These are phyloP conservation scores for Tuber brumale DNA, from an alignment of 495 filamentous ascomycete genomes.

Conservation along the genomic window DNA sequence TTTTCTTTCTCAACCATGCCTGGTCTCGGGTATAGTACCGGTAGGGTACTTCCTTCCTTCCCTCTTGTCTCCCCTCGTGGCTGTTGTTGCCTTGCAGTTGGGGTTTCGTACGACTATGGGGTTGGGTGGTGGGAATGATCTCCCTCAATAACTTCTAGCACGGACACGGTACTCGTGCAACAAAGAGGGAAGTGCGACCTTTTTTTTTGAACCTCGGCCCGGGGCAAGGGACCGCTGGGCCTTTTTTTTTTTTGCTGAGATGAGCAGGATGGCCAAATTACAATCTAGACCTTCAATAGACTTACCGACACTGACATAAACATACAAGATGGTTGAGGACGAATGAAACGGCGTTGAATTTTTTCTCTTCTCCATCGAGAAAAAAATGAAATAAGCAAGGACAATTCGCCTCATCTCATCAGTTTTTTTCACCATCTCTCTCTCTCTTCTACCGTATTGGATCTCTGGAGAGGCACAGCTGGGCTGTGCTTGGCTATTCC, in stretches of 20 bases:
- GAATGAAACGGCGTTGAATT: neutral
- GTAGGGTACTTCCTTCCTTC: neutral
- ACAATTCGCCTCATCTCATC: constrained; percentile 5
- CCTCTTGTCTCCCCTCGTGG: neutral
- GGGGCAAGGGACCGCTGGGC: neutral
- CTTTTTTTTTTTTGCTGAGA: neutral
- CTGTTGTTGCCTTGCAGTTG: neutral
- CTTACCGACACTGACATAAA: neutral
- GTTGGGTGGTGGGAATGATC: neutral
- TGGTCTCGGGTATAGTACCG: neutral
- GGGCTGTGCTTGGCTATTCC: neutral
- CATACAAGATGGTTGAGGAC: neutral
- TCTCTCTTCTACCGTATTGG: neutral
- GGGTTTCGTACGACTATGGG: neutral
- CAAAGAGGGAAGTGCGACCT: neutral
- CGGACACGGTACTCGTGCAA: neutral
- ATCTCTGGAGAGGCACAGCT: neutral
- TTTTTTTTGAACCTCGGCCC: neutral
- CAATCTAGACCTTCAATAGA: neutral
- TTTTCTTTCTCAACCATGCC: neutral
- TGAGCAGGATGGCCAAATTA: neutral
- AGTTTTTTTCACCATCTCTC: constrained; percentile 4
- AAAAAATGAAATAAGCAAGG: neutral
- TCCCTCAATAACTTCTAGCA: neutral
- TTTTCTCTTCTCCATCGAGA: neutral